These are phyloP conservation scores for Aureobasidium sp. DNA, from an alignment of 2,329 filamentous ascomycete species.

Conservation along the genomic window DNA sequence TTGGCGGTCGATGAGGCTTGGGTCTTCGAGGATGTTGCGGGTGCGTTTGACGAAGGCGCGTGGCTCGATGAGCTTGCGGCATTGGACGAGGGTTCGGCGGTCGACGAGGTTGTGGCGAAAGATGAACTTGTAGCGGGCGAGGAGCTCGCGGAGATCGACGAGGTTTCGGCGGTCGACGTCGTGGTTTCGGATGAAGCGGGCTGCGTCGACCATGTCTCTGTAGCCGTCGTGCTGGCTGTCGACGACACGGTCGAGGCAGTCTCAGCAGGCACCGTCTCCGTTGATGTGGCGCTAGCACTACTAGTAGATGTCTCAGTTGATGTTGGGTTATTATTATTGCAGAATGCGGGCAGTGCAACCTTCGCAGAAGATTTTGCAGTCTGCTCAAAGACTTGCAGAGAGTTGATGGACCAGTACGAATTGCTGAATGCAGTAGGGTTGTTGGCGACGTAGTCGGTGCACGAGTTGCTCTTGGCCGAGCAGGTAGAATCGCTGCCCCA, in stretches of 20 bases:
- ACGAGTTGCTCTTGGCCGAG: constrained; percentile 28
- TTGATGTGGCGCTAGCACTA: constrained; percentile 13
- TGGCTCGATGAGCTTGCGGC: neutral
- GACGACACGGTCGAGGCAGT: constrained; percentile 11
- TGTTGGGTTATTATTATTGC: constrained; percentile 8
- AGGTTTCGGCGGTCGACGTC: constrained; percentile 4
- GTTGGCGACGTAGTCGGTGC: constrained; percentile 28
- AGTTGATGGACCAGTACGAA: constrained; percentile 38
- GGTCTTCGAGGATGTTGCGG: neutral
- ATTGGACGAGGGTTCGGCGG: neutral
- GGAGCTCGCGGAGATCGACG: constrained; percentile 42
- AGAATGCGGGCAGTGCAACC: constrained; percentile 10
- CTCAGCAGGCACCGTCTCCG: constrained; percentile 12
- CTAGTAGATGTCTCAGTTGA: constrained; percentile 12
- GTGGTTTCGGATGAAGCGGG: neutral
- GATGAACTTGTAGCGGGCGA: neutral
- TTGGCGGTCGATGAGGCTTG: neutral
- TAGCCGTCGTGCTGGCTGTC: neutral
- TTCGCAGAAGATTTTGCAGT: constrained; percentile 11
- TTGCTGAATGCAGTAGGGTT: constrained; percentile 32
- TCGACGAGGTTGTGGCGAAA: neutral
- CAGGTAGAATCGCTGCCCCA: constrained; percentile 38
- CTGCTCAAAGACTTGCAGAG: constrained; percentile 32
- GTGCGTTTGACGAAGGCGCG: neutral
- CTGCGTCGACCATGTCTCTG: constrained; percentile 7